These are phyloP conservation scores for Penicillium cataractarum DNA, from an alignment of 495 filamentous ascomycete species.

Conservation along the genomic window DNA sequence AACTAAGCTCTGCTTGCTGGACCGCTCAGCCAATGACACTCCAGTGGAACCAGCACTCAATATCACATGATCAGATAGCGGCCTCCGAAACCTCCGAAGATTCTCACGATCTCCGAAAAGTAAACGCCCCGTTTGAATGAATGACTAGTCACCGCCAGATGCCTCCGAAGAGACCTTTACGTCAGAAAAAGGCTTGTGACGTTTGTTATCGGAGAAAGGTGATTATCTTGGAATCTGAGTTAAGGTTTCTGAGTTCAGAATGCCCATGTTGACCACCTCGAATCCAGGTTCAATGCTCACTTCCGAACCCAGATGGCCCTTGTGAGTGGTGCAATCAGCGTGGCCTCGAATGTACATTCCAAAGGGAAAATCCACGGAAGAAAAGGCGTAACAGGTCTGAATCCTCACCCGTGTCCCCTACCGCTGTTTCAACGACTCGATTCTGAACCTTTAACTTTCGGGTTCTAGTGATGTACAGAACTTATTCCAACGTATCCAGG, in stretches of 20 bases:
- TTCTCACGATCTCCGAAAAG: not conserved
- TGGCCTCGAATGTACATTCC: constrained; percentile 22
- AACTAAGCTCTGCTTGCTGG: not conserved
- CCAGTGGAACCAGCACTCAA: not conserved
- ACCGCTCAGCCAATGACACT: not conserved
- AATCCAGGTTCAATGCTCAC: constrained; percentile 13
- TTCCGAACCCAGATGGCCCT: constrained; percentile 16
- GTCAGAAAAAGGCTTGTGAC: constrained; percentile 18
- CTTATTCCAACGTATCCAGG: constrained; percentile 14
- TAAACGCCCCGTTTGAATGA: not conserved
- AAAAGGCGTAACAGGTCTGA: constrained; percentile 9
- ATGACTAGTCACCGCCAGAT: not conserved
- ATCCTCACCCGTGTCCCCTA: not conserved
- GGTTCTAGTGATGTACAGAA: constrained; percentile 10
- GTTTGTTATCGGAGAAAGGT: constrained; percentile 14
- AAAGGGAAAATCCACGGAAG: constrained; percentile 20
- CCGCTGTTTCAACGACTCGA: not conserved
- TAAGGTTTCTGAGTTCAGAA: not conserved
- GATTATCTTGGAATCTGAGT: not conserved
- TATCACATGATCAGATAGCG: not conserved
- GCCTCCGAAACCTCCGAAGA: constrained; percentile 10
- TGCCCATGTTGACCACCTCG: not conserved
- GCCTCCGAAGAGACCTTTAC: not conserved
- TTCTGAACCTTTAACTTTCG: not conserved
- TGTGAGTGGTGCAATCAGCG: constrained; percentile 23